These are phyloP conservation scores for Polyplosphaeria fusca DNA, from an alignment of 495 filamentous ascomycete species.

Conservation along the genomic window DNA sequence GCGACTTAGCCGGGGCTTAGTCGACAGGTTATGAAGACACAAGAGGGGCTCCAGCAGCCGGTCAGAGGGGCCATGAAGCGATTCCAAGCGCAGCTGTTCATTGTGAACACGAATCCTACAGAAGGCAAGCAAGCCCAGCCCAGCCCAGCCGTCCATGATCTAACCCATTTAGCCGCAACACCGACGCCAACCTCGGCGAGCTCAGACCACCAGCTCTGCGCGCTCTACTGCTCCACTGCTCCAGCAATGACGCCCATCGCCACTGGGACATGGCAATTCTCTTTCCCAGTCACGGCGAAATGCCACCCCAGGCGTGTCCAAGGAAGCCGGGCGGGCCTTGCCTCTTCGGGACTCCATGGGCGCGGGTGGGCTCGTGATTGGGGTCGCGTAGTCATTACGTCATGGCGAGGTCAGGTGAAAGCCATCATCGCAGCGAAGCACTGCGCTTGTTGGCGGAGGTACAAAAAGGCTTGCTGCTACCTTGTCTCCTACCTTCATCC, in stretches of 20 bases:
- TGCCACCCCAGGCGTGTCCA: background rate
- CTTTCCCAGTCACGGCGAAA: background rate
- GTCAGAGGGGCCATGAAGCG: background rate
- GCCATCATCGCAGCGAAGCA: background rate
- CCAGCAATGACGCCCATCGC: background rate
- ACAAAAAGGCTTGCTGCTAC: conserved; percentile 23
- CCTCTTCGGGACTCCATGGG: background rate
- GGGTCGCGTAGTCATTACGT: conserved; percentile 14
- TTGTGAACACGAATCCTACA: background rate
- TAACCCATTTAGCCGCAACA: background rate
- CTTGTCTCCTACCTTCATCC: no score
- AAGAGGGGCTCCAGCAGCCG: no score
- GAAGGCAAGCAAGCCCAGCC: background rate
- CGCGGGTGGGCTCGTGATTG: background rate
- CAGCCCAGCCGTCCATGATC: background rate
- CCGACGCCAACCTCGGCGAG: background rate
- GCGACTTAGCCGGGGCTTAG: no score
- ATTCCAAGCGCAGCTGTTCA: background rate
- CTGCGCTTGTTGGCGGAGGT: background rate
- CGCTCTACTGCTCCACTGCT: background rate
- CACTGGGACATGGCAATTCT: background rate
- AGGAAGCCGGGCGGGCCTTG: background rate
- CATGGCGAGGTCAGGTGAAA: conserved; percentile 4
- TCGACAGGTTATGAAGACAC: no score
- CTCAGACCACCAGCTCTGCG: background rate